phyloP scores from a whole-genome alignment of 177 flowering plant genomes.

The Vitis hybrid region DNA sequence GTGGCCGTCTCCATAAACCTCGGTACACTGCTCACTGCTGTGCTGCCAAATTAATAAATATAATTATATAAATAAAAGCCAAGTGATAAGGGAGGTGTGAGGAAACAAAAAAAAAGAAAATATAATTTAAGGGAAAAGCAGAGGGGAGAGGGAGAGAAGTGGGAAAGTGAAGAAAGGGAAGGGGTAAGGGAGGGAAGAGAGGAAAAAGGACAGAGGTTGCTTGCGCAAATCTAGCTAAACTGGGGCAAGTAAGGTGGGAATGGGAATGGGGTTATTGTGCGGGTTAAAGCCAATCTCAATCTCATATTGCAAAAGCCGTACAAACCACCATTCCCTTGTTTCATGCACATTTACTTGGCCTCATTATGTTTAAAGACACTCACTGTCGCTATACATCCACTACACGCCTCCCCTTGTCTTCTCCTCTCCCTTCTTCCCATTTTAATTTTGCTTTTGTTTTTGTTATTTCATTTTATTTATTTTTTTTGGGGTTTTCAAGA shows the following conservation, averaged over 20 bases:
- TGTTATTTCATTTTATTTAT: not conserved
- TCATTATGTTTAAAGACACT: conserved; percentile 12
- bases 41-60: not conserved
- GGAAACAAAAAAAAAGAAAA: no score
- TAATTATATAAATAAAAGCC: no score
- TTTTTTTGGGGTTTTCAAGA: not conserved
- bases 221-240: conserved; percentile 46
- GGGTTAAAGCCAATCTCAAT: not conserved
- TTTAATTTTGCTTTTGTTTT: not conserved
- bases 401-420: not conserved
- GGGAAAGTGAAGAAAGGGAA: conserved; percentile 7
- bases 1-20: conserved; percentile 33
- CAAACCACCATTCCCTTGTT: conserved; percentile 6
- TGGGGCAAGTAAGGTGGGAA: conserved; percentile 6
- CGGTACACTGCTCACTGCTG: conserved; percentile 15
- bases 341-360: conserved; percentile 11
- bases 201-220: conserved; percentile 30
- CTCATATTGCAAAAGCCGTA: not conserved
- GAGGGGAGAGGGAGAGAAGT: not conserved
- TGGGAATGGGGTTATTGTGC: not conserved
- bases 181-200: conserved; percentile 7
- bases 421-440: not conserved
- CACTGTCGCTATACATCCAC: not conserved
- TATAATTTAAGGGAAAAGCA: not conserved
- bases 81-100: no score